phyloP scores from a whole-genome alignment of 148 eudicot genomes.

The Polygonum aviculare region DNA sequence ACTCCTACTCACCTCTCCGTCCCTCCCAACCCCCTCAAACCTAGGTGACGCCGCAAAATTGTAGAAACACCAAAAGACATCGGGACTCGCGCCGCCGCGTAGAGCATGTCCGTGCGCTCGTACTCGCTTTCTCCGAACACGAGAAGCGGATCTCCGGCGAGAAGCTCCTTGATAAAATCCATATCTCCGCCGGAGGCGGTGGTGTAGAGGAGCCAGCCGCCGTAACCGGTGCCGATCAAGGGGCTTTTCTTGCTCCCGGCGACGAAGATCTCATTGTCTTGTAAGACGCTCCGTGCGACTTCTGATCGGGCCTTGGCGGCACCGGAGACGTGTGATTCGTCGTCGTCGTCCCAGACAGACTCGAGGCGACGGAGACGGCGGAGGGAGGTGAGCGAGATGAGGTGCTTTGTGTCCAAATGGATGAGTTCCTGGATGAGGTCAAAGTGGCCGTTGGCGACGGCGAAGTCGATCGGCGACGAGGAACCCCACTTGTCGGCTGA shows the following conservation, averaged over 20 bases:
- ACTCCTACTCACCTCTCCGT: slow-evolving; percentile 37
- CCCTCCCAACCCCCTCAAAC: slow-evolving; percentile 31
- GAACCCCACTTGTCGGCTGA: slow-evolving; percentile 98
- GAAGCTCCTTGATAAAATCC: slow-evolving; percentile 44
- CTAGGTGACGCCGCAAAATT: slow-evolving; percentile 62
- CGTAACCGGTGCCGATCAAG: slow-evolving; percentile 62
- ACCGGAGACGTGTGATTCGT: slow-evolving; percentile 32
- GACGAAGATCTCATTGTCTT: slow-evolving; percentile 30
- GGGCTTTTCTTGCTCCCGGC: slow-evolving; percentile 28
- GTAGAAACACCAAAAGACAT: slow-evolving; percentile 58
- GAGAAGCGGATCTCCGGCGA: slow-evolving; percentile 55
- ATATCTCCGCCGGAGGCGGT: slow-evolving; percentile 90
- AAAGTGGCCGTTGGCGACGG: slow-evolving; percentile 91
- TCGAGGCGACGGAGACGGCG: slow-evolving; percentile 85
- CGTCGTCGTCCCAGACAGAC: slow-evolving; percentile 88
- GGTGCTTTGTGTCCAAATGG: slow-evolving; percentile 71
- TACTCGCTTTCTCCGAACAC: slow-evolving; percentile 96
- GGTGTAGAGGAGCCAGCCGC: slow-evolving; percentile 92
- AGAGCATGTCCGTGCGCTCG: slow-evolving; percentile 77
- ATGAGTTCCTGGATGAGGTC: slow-evolving; percentile 81
- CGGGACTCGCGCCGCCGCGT: slow-evolving; percentile 72
- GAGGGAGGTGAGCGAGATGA: slow-evolving; percentile 75
- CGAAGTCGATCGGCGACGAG: slow-evolving; percentile 90
- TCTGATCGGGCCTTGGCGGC: slow-evolving; percentile 70
- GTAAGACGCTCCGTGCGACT: slow-evolving; percentile 51